Conservation (phyloP, 495 filamentous ascomycete genomes). For the Penicillium cataractarum region DNA sequence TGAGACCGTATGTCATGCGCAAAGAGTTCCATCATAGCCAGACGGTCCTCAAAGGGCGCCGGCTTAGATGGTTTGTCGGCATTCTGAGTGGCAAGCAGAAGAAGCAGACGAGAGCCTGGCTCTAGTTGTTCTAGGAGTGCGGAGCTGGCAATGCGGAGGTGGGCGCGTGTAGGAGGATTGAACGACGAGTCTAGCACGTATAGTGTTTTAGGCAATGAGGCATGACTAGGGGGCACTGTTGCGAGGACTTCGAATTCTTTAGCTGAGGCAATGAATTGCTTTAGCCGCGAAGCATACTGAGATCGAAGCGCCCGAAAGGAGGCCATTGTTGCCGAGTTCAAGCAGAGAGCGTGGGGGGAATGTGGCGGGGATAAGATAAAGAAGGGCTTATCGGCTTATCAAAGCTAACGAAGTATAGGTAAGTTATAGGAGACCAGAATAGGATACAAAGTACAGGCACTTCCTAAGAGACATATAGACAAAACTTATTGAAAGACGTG, state of each 20-base stretch:
- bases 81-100: constrained; percentile 88
- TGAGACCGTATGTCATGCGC: constrained; percentile 61
- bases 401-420: neutral
- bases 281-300: constrained; percentile 51
- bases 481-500: no score
- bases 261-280: constrained; percentile 58
- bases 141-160: constrained; percentile 72
- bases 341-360: neutral
- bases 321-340: constrained; percentile 27
- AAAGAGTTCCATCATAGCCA: constrained; percentile 86
- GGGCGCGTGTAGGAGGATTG: constrained; percentile 89
- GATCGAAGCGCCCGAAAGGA: constrained; percentile 44
- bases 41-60: constrained; percentile 76
- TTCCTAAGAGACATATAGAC: no score
- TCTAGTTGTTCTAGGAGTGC: constrained; percentile 54
- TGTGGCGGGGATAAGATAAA: constrained; percentile 4
- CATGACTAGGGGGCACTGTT: constrained; percentile 46
- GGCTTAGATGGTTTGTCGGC: constrained; percentile 90
- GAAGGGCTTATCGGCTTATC: constrained; percentile 1
- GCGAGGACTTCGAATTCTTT: constrained; percentile 62
- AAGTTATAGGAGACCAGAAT: neutral
- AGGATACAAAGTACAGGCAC: neutral
- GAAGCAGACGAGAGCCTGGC: constrained; percentile 61
- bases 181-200: constrained; percentile 94
- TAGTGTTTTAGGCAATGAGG: constrained; percentile 51